phyloP scores from a whole-genome alignment of 306 rosid species.

The Erythrophleum fordii region DNA sequence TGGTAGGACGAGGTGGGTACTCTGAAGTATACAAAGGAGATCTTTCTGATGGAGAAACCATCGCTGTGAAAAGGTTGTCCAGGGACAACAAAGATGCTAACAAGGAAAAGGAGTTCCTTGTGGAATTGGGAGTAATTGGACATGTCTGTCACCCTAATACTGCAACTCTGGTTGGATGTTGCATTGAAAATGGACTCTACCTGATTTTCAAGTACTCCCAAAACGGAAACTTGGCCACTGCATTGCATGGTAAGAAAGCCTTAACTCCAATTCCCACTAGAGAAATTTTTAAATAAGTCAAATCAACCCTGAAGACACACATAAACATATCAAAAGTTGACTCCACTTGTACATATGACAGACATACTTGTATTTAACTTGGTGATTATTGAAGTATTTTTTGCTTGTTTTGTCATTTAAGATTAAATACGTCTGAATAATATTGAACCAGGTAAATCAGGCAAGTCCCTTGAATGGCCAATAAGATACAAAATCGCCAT shows the following conservation, averaged over 20 bases:
- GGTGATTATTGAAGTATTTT: no score
- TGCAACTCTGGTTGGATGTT: slow-evolving; percentile 72
- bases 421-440: not conserved
- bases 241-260: slow-evolving; percentile 71
- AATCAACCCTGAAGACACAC: no score
- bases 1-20: slow-evolving; percentile 90
- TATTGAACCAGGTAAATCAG: slow-evolving; percentile 57
- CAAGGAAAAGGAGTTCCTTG: slow-evolving; percentile 90
- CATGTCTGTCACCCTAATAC: slow-evolving; percentile 91
- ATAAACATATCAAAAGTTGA: no score
- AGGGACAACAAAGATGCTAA: slow-evolving; percentile 77
- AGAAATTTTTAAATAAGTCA: no score
- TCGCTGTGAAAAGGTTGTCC: slow-evolving; percentile 90
- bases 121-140: slow-evolving; percentile 89
- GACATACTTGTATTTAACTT: not conserved
- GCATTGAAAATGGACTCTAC: slow-evolving; percentile 88
- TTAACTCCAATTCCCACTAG: not conserved
- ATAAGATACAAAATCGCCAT: slow-evolving; percentile 76
- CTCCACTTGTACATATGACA: not conserved
- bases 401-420: no score
- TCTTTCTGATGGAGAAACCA: slow-evolving; percentile 59
- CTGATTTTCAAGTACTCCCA: slow-evolving; percentile 75
- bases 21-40: slow-evolving; percentile 90
- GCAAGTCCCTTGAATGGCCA: slow-evolving; percentile 70
- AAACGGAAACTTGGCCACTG: slow-evolving; percentile 92